phyloP scores from a whole-genome alignment of 805 yeast species.

The Monosporozyma unispora region DNA sequence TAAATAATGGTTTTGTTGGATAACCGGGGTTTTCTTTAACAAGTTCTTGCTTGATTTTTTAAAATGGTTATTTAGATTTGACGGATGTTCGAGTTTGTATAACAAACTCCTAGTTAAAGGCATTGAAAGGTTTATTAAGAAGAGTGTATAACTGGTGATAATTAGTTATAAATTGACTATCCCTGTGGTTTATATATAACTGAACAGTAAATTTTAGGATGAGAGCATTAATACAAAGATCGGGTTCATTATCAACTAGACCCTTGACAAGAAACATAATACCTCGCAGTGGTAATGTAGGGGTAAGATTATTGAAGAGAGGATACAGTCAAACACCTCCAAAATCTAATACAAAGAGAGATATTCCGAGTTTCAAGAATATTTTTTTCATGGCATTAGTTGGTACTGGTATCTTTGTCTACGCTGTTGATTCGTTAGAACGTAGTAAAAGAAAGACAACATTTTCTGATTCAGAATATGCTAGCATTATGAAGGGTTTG shows the following conservation, averaged over 20 bases:
- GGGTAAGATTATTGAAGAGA: neutral
- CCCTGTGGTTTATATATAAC: too few species aligned
- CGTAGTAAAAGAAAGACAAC: constrained; percentile 29
- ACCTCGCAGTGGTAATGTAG: neutral
- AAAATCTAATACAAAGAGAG: neutral
- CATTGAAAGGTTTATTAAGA: neutral
- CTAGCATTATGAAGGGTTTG: constrained; percentile 38
- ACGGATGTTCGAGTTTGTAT: neutral
- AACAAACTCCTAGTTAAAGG: neutral
- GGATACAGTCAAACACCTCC: neutral
- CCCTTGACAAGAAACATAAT: neutral
- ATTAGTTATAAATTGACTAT: too few species aligned
- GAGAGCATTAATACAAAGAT: neutral
- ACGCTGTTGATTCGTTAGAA: constrained; percentile 32
- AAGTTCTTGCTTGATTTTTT: neutral
- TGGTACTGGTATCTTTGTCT: constrained; percentile 37
- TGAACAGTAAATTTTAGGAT: too few species aligned
- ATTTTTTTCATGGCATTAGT: constrained; percentile 36
- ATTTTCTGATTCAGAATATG: constrained; percentile 35
- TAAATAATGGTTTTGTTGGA: neutral
- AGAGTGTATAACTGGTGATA: too few species aligned
- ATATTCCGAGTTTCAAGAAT: constrained; percentile 32
- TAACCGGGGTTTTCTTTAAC: neutral
- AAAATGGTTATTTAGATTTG: neutral
- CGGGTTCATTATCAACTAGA: neutral